Base-by-base conservation (phyloP, 495 filamentous ascomycete genomes). In the Penicillium herquei region DNA sequence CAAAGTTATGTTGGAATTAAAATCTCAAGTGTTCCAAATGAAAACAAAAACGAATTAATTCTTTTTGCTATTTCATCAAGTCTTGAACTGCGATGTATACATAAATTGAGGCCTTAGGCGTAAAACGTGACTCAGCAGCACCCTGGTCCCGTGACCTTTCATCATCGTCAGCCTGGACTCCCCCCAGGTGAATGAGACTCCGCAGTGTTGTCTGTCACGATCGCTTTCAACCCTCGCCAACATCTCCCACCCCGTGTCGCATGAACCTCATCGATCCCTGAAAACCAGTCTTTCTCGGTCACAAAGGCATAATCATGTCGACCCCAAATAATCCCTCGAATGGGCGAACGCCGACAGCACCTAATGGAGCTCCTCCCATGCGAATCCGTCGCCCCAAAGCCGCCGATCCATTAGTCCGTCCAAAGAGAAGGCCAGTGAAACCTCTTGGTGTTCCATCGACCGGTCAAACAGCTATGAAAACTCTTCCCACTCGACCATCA, bases 381-480 rank as follows among this genome's bases (percentile, higher is more conserved):
- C 66, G 66, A 41, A 75, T 78, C 40, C 74, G 75, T 30, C 71
- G 74, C 21, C 80, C 78, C 26, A 80, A 78, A 56, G 69, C 72
- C 46, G 83, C 79, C 57, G 87, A 94, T 62, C 88, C 89, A 3
- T 71, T 91, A 13, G 82, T 89, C 17, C 78, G 86, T 51, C 80
- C 84, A 21, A 89, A 88, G 65, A 83, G 78, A 55, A 71, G 63
- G 45, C 68, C 69, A 30, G 46, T 59, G n/a, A 73, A 59, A 35
- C 68, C 77, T 48, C 40, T 69, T 9, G 65, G 58, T 49, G 49
- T 62, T 43, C 31, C 59, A 5, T 51, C 63, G 3, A 59, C 54
- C 34, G 53, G 40, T n/a, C 42, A 17, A 14, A 49, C 42, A 34
- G 56, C 68, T 17, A 48, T 48, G 9, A 71, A 68, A 47, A 62